Evolutionary conservation across 352 stramenopile genomes (phyloP).

Genomic region (Globisporangium barbulae): DNA sequence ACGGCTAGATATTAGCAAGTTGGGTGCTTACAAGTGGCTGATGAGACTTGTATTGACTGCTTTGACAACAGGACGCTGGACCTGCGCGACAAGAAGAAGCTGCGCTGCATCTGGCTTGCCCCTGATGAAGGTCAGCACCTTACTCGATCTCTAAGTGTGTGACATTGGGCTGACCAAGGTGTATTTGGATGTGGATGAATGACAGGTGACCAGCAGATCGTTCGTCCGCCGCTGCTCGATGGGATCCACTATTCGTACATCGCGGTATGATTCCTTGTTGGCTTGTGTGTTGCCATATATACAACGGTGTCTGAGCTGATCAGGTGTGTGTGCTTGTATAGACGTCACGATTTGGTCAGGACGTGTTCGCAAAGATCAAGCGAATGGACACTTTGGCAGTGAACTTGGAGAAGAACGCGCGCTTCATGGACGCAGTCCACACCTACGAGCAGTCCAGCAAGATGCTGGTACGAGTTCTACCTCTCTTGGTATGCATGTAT

Average conservation of each 20-base stretch:
- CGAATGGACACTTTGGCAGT: constrained; percentile 50
- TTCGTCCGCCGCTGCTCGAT: constrained; percentile 50
- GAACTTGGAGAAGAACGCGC: constrained; percentile 54
- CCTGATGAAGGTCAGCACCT: constrained; percentile 49
- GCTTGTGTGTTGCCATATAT: neutral
- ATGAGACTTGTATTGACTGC: neutral
- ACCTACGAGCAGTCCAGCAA: constrained; percentile 70
- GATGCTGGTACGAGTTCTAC: constrained; percentile 47
- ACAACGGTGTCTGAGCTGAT: neutral
- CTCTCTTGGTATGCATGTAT: neutral
- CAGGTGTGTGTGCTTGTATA: constrained; percentile 12
- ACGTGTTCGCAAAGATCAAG: constrained; percentile 58
- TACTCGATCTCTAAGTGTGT: neutral
- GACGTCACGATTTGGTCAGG: constrained; percentile 55
- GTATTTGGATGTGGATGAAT: neutral
- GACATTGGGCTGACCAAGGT: neutral
- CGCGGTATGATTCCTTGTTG: constrained; percentile 21
- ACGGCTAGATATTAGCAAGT: neutral
- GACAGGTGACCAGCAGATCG: constrained; percentile 53
- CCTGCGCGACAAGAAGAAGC: constrained; percentile 64
- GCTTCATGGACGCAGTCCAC: constrained; percentile 69
- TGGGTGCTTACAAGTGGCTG: neutral
- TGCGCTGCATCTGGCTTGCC: constrained; percentile 63
- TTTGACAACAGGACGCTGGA: constrained; percentile 32
- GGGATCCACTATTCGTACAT: constrained; percentile 66